phyloP scores from a whole-genome alignment of 108 stramenopile species.

The Poteriospumella lacustris region DNA sequence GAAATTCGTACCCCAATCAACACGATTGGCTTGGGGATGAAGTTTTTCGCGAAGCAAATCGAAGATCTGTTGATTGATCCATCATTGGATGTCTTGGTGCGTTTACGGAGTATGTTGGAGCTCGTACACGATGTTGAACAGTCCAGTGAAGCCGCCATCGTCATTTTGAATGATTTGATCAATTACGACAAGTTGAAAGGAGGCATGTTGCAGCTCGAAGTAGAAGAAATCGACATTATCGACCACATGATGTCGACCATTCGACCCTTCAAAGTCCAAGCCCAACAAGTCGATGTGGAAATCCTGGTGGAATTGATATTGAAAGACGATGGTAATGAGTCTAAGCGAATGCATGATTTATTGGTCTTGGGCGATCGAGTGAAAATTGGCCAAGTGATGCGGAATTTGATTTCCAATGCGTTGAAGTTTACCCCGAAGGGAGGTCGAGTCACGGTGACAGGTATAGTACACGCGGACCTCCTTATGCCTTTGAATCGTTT shows the following conservation, averaged over 20 bases:
- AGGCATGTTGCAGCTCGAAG: conserved; percentile 11
- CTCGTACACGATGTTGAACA: background rate
- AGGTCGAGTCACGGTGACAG: background rate
- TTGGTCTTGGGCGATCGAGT: background rate
- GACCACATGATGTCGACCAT: background rate
- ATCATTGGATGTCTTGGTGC: background rate
- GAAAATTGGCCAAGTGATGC: conserved; percentile 1
- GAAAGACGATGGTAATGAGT: background rate
- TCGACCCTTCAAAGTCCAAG: background rate
- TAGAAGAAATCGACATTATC: background rate
- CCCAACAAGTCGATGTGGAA: background rate
- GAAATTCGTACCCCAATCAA: conserved; percentile 26
- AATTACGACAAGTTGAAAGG: conserved; percentile 10
- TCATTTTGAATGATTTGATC: conserved; percentile 19
- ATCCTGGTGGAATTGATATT: background rate
- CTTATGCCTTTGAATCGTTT: background rate
- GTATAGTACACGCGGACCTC: background rate
- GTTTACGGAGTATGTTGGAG: background rate
- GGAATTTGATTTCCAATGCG: conserved; percentile 27
- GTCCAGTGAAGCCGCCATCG: background rate
- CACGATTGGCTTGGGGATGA: background rate
- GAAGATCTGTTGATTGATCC: background rate
- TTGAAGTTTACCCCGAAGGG: conserved; percentile 4
- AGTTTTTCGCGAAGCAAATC: background rate
- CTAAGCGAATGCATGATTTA: background rate